Base-by-base conservation (phyloP, 208 protist species). In the Trypanosoma boissoni region DNA sequence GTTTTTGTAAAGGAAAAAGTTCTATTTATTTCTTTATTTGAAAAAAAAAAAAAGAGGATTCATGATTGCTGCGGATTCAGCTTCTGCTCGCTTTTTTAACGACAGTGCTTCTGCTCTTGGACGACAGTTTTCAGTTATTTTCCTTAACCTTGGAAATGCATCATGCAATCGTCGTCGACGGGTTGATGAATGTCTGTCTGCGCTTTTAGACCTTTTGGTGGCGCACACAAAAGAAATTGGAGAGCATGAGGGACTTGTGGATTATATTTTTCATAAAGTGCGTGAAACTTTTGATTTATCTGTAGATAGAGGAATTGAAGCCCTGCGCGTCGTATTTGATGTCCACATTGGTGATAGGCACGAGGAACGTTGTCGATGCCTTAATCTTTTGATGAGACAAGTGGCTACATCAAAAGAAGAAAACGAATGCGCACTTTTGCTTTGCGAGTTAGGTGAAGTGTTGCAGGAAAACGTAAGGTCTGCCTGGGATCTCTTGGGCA, bases 281-380 rank as follows among this genome's bases (percentile, higher is more conserved):
- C 66, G 74, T n/a, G 56, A 83, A 20, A 79, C 80, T 10, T 92
- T 95, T 61, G 37, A 64, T 16, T 46, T 60, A 28, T 90, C 81
- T 10, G 65, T 81, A 12, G 65, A 80, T 14, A 88, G 78, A 32
- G 88, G 88, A n/a, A 80, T 81, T 61, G 66, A 75, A 24, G 74
- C 80, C 0, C 85, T 92, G 21, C 68, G 75, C 20, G 84, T 91
- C 7, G 76, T 90, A 6, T 92, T 91, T 62, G 88, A 95, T 51
- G 54, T 92, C 14, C 69, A 80, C 3, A 80, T 83, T 72, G 76
- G 74, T 31, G 84, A 95, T 52, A 80, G 79, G 55, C 84, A 95
- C 42, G 84, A 92, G 26, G 86, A 85, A 66, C 79, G 88, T 10
- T 76, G 41, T 18, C 74, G 79, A 12, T 88, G 78, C 56, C 64